Evolutionary conservation across 129 eudicot genomes (phyloP).

Genomic region (Lonicera japonica): DNA sequence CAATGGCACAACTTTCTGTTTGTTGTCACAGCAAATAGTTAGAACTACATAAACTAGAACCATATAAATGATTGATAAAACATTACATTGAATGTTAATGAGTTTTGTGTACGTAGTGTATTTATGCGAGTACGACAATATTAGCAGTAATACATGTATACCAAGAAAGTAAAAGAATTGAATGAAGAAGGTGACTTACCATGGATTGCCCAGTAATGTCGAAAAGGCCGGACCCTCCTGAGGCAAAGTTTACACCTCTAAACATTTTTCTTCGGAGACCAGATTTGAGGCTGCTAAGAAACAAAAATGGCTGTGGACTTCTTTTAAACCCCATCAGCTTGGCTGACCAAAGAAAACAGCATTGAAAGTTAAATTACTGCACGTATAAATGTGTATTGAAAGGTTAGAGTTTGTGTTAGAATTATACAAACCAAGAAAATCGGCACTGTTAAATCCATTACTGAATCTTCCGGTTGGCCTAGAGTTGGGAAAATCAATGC

Average conservation of each 20-base stretch:
- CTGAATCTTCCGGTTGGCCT: slow-evolving; percentile 68
- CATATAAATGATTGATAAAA: too few relatives aligned
- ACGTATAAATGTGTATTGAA: too few relatives aligned
- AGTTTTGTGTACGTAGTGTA: background rate
- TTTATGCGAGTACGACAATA: too few relatives aligned
- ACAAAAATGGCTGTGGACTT: slow-evolving; percentile 44
- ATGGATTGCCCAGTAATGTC: slow-evolving; percentile 24
- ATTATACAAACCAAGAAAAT: slow-evolving; percentile 46
- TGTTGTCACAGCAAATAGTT: slow-evolving; percentile 2
- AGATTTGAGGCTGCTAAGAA: slow-evolving; percentile 14
- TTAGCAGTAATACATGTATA: background rate
- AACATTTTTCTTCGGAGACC: slow-evolving; percentile 14
- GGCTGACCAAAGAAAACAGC: slow-evolving; percentile 22
- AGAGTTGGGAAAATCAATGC: slow-evolving; percentile 49
- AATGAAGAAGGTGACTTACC: slow-evolving; percentile 7
- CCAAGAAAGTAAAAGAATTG: background rate
- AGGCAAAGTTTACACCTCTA: slow-evolving; percentile 48
- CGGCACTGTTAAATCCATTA: slow-evolving; percentile 70
- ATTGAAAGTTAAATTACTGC: background rate
- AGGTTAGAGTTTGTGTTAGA: too few relatives aligned
- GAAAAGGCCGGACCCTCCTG: slow-evolving; percentile 46
- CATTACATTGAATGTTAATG: too few relatives aligned
- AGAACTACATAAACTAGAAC: too few relatives aligned
- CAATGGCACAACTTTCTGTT: slow-evolving; percentile 43
- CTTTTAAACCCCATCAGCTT: slow-evolving; percentile 35